Conservation (phyloP, 495 filamentous ascomycete species). For the Penicillium manginii region DNA sequence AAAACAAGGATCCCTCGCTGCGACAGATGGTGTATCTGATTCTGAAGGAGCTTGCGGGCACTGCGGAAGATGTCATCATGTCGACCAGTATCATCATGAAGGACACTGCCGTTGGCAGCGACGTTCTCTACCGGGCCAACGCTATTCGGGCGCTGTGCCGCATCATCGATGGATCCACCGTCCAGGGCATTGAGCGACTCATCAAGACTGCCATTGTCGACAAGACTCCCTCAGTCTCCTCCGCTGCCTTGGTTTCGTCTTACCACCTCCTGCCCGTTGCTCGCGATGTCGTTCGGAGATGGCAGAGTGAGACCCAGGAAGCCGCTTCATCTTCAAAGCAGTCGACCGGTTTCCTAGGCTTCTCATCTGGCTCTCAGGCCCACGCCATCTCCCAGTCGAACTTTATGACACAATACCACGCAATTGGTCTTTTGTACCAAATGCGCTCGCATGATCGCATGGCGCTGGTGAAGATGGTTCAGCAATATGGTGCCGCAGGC, state of each 20-base stretch:
- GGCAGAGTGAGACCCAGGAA: constrained; percentile 99
- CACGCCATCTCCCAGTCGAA: constrained; percentile 71
- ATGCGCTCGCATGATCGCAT: constrained; percentile 98
- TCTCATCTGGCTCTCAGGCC: constrained; percentile 70
- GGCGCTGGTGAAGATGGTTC: constrained; percentile 99
- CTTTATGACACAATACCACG: constrained; percentile 98
- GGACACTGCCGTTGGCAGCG: constrained; percentile 93
- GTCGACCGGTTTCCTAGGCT: constrained; percentile 86
- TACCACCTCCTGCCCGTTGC: constrained; percentile 98
- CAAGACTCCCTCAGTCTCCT: constrained; percentile 97
- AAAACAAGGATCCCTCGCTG: constrained; percentile 97
- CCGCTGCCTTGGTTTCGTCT: constrained; percentile 93
- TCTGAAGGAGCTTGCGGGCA: constrained; percentile 93
- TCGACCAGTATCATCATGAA: constrained; percentile 99
- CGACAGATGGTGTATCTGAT: constrained; percentile 99
- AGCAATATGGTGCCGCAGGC: constrained; percentile 90
- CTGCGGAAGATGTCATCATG: constrained; percentile 99
- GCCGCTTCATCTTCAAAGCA: constrained; percentile 89
- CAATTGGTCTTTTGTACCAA: constrained; percentile 95
- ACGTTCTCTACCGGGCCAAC: constrained; percentile 94
- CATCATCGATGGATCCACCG: constrained; percentile 97
- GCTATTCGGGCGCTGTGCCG: constrained; percentile 94
- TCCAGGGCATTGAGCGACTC: constrained; percentile 95
- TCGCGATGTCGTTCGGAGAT: constrained; percentile 91
- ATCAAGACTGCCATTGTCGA: constrained; percentile 99